Conservation (phyloP, 2,329 filamentous ascomycete genomes). For the Scopulariopsis brevicaulis region DNA sequence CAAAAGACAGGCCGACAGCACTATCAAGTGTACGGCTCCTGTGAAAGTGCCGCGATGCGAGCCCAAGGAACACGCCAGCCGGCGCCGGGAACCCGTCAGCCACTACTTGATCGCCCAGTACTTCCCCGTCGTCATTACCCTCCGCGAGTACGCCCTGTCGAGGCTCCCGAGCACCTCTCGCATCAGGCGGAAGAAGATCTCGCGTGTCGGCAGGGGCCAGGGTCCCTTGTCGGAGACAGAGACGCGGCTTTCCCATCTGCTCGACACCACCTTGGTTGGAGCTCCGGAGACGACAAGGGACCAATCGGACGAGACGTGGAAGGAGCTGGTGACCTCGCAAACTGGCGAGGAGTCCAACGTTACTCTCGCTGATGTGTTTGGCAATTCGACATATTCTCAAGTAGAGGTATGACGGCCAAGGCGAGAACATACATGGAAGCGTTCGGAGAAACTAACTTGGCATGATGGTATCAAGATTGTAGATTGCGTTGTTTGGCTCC, state of each 20-base stretch:
- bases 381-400: constrained; percentile 40
- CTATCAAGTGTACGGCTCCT: neutral
- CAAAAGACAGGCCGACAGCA: neutral
- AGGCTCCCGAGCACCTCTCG: constrained; percentile 58
- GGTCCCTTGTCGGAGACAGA: constrained; percentile 10
- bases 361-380: constrained; percentile 36
- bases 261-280: constrained; percentile 9
- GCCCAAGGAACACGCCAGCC: neutral
- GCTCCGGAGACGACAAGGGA: neutral
- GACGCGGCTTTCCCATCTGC: constrained; percentile 7
- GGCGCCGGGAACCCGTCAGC: constrained; percentile 10
- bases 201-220: constrained; percentile 28
- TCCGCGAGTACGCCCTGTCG: constrained; percentile 60
- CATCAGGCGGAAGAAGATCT: constrained; percentile 45
- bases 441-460: neutral
- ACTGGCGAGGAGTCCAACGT: constrained; percentile 45
- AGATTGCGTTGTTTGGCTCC: constrained; percentile 64
- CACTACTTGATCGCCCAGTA: constrained; percentile 59
- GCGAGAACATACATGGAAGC: neutral
- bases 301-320: constrained; percentile 27
- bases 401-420: constrained; percentile 42
- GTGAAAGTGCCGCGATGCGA: neutral
- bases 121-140: constrained; percentile 52
- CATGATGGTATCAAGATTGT: constrained; percentile 42
- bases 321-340: constrained; percentile 49